phyloP scores from a whole-genome alignment of 169 alveolate genomes.

The Plasmodium sp. region DNA sequence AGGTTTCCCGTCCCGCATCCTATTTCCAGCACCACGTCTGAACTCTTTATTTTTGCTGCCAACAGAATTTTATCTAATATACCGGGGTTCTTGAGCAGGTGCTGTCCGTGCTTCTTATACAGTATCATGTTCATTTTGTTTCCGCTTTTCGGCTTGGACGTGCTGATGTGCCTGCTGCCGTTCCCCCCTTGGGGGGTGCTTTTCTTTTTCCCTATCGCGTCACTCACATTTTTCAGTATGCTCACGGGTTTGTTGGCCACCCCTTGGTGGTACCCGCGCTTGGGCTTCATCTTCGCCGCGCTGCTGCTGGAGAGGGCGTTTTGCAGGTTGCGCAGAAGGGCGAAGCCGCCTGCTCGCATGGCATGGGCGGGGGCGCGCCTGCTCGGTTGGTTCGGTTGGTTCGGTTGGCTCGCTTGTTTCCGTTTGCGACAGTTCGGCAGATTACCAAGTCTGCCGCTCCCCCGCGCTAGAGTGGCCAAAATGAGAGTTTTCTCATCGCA shows the following conservation, averaged over 20 bases:
- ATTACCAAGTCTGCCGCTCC: not conserved
- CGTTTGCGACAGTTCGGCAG: not conserved
- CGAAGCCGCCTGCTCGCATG: not conserved
- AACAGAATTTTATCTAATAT: conserved; percentile 95
- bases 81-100: conserved; percentile 98
- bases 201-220: conserved; percentile 28
- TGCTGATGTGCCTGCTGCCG: conserved; percentile 24
- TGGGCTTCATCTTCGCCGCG: not conserved
- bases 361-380: not conserved
- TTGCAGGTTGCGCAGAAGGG: not conserved
- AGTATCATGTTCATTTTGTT: conserved; percentile 85
- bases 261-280: conserved; percentile 19
- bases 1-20: conserved; percentile 99
- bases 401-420: not conserved
- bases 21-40: conserved; percentile 98
- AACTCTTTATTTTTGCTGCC: conserved; percentile 97
- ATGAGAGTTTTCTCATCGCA: not conserved
- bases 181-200: not conserved
- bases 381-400: not conserved
- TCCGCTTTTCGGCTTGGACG: conserved; percentile 48
- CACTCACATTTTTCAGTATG: conserved; percentile 33
- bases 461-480: not conserved
- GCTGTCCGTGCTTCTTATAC: conserved; percentile 97
- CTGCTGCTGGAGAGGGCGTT: conserved; percentile 3
- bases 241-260: not conserved